These are phyloP conservation scores for Papiliotrema terrestris DNA, from an alignment of 1,284 basidiomycete genomes.

Conservation along the genomic window DNA sequence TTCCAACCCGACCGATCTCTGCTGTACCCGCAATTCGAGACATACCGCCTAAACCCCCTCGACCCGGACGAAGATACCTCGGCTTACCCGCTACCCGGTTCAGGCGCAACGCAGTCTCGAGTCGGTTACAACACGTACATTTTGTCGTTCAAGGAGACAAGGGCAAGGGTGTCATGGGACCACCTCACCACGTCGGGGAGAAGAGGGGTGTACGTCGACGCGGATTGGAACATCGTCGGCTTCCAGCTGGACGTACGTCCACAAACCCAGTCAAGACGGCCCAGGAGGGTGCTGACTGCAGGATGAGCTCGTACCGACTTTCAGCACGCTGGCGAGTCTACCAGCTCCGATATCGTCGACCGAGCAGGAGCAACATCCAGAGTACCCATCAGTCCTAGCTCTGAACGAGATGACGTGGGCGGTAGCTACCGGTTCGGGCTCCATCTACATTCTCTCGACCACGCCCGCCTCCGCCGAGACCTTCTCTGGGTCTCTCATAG, in stretches of 20 bases:
- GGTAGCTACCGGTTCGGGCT: slow-evolving; percentile 69
- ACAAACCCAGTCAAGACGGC: slow-evolving; percentile 3
- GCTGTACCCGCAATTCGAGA: slow-evolving; percentile 43
- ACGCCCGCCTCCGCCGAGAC: slow-evolving; percentile 27
- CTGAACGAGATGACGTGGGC: slow-evolving; percentile 57
- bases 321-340: slow-evolving; percentile 60
- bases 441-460: slow-evolving; percentile 57
- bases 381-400: slow-evolving; percentile 73
- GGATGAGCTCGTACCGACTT: slow-evolving; percentile 57
- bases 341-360: slow-evolving; percentile 49
- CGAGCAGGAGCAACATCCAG: slow-evolving; percentile 51
- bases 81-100: slow-evolving; percentile 25
- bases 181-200: slow-evolving; percentile 61
- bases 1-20: slow-evolving; percentile 27
- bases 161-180: slow-evolving; percentile 78
- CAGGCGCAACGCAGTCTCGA: slow-evolving; percentile 39
- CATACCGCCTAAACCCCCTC: slow-evolving; percentile 39
- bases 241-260: slow-evolving; percentile 55
- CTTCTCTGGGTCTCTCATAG: slow-evolving; percentile 52
- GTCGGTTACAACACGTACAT: slow-evolving; percentile 29
- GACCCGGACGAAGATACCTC: slow-evolving; percentile 26
- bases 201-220: slow-evolving; percentile 65
- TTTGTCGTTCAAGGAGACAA: slow-evolving; percentile 59
- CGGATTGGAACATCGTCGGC: slow-evolving; percentile 60
- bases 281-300: slow-evolving; percentile 33